Base-by-base conservation (phyloP, 768 basidiomycete species). In the Mycena galopus region DNA sequence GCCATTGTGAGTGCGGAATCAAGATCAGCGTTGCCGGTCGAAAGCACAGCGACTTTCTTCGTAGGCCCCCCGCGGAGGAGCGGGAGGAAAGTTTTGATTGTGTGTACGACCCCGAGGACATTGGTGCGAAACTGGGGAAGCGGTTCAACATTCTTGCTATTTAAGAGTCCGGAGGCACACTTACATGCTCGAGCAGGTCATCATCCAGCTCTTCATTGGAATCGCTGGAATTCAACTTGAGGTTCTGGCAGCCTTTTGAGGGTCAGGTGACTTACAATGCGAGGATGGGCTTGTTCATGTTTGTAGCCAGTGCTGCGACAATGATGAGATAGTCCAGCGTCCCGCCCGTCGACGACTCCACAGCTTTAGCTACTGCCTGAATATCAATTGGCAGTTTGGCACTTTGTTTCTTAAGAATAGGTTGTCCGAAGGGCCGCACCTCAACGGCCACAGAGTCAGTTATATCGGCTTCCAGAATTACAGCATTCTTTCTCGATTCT, bases 241-340 rank as follows among this genome's bases (percentile, higher is more conserved):
- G 60, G 37, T 62, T 69, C 50, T 33, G 21, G 33, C 58, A 69
- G 59, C 51, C 58, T n/a, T n/a, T n/a, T 69, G 33, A 69, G 67
- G 65, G 35, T 62, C 59, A 53, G 35, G 67, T 47, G 47, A 62
- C 67, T 55, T 56, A 69, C 67, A 61, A 69, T 62, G 67, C 60
- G 59, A 62, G 60, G 67, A 69, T 62, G 53, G 68, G 7, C 44
- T 69, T 57, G 60, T 62, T 69, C 53, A 69, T 69, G 39, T 69
- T 62, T 50, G 60, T 62, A 55, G 68, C 60, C 39, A 69, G 35
- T 42, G 68, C 53, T 62, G 61, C 67, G 58, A 60, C 59, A 61
- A 60, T 68, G 67, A 69, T 69, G 35, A 69, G 68, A 63, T 69
- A 69, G 53, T 69, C 68, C 29, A 69, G 68, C 53, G 35, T 69